Evolutionary conservation across 2,329 filamentous ascomycete species (phyloP).

Genomic region (Phaeophleospora eucalypticola): DNA sequence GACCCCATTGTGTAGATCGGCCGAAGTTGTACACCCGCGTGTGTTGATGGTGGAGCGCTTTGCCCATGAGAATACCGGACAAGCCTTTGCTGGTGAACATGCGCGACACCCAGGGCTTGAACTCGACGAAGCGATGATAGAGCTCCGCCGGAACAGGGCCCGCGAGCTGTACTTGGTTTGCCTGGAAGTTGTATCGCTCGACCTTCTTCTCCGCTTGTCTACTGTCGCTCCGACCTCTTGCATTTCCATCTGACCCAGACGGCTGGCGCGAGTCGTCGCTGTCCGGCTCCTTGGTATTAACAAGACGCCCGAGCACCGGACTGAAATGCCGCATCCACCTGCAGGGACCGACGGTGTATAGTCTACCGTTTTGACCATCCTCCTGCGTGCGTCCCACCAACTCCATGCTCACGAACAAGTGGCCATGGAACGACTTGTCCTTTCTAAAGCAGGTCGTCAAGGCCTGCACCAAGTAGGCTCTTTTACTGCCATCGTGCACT

Average conservation of each 20-base stretch:
- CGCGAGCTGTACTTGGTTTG: conserved; percentile 80
- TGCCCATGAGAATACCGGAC: conserved; percentile 74
- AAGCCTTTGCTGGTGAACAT: conserved; percentile 81
- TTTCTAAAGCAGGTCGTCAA: conserved; percentile 60
- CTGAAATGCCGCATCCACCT: conserved; percentile 81
- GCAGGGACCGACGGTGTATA: conserved; percentile 76
- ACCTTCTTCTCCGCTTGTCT: conserved; percentile 47
- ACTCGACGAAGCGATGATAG: conserved; percentile 91
- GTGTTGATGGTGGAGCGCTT: conserved; percentile 86
- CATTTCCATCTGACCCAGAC: conserved; percentile 1
- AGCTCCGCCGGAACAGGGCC: conserved; percentile 76
- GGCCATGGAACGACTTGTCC: conserved; percentile 63
- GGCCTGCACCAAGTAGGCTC: conserved; percentile 73
- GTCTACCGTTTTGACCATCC: conserved; percentile 54
- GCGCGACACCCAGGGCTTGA: conserved; percentile 79
- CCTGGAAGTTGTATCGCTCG: conserved; percentile 75
- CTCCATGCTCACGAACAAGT: conserved; percentile 68
- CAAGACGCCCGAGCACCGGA: conserved; percentile 78
- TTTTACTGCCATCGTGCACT: conserved; percentile 81
- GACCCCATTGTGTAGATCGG: conserved; percentile 66
- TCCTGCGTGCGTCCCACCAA: conserved; percentile 71
- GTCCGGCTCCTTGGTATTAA: conserved; percentile 58
- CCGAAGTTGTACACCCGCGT: conserved; percentile 85
- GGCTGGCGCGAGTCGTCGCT: conserved; percentile 33
- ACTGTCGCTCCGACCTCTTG: conserved; percentile 1